phyloP scores from a whole-genome alignment of 805 yeast species.

The Metschnikowia henanensis region DNA sequence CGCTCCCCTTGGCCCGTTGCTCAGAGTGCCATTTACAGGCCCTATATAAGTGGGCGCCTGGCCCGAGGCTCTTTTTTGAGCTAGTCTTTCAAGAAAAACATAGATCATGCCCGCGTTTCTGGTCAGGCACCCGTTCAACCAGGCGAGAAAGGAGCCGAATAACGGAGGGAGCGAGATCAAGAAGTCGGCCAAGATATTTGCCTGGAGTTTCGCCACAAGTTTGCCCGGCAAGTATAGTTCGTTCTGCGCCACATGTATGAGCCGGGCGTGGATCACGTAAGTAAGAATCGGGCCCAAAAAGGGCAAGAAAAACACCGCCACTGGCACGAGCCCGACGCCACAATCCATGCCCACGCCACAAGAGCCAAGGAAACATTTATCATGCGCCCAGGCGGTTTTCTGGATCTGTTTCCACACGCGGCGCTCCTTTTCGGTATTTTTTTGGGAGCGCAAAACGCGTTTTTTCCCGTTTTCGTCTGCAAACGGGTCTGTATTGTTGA shows the following conservation, averaged over 20 bases:
- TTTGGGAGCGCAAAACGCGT: constrained; percentile 57
- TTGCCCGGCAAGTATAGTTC: constrained; percentile 56
- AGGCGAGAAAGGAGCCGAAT: constrained; percentile 72
- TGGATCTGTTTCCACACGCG: constrained; percentile 74
- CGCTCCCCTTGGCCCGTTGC: too few relatives aligned
- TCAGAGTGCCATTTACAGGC: neutral
- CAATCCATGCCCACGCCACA: constrained; percentile 62
- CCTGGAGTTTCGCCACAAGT: constrained; percentile 67
- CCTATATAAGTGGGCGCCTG: constrained; percentile 15
- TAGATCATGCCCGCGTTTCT: constrained; percentile 85
- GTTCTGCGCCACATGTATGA: constrained; percentile 60
- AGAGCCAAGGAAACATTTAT: constrained; percentile 78
- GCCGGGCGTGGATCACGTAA: constrained; percentile 74
- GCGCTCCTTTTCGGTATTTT: constrained; percentile 52
- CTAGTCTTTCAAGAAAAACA: constrained; percentile 13
- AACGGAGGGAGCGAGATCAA: constrained; percentile 77
- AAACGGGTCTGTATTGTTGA: constrained; percentile 68
- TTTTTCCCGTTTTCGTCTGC: constrained; percentile 59
- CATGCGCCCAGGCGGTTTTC: constrained; percentile 83
- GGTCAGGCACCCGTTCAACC: constrained; percentile 86
- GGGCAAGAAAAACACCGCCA: constrained; percentile 66
- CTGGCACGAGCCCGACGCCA: constrained; percentile 78
- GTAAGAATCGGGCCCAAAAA: constrained; percentile 81
- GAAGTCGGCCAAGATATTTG: constrained; percentile 73
- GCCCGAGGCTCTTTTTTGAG: constrained; percentile 12